These are phyloP conservation scores for Prinsepia uniflora DNA, from an alignment of 306 rosid species.

Conservation along the genomic window DNA sequence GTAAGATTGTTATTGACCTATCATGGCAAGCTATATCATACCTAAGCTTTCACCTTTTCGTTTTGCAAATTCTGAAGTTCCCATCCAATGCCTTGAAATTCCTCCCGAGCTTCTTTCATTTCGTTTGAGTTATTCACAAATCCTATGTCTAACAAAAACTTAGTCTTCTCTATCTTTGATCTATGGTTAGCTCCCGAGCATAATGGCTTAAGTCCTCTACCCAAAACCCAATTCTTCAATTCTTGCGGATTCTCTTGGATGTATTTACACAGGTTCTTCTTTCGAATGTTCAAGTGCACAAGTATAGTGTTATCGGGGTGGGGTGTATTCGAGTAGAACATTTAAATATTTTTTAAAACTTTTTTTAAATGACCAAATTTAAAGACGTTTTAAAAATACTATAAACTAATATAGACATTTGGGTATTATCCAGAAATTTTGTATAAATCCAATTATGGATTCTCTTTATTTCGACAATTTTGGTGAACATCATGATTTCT, in stretches of 20 bases:
- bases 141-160: slow-evolving; percentile 56
- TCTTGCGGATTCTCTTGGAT: slow-evolving; percentile 52
- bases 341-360: no score
- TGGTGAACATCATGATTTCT: no score
- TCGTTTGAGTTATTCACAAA: slow-evolving; percentile 31
- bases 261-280: slow-evolving; percentile 42
- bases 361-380: no score
- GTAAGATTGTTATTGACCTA: neutral
- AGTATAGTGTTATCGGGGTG: no score
- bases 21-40: neutral
- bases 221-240: slow-evolving; percentile 50
- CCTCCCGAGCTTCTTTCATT: slow-evolving; percentile 36
- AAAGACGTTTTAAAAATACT: no score
- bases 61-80: slow-evolving; percentile 31
- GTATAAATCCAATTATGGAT: no score
- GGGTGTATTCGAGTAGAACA: no score
- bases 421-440: no score
- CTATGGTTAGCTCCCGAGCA: slow-evolving; percentile 12
- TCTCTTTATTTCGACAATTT: no score
- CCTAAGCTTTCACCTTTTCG: neutral
- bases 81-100: slow-evolving; percentile 54
- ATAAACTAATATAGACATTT: no score
- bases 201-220: slow-evolving; percentile 37
- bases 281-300: slow-evolving; percentile 46
- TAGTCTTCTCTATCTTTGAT: slow-evolving; percentile 28